Percentiles rank a stretch among this genome's conserved stretches.
These are phyloP conservation scores for Mortierella sp. DNA, from an alignment of 371 early-diverging fungal genomes.

Conservation along the genomic window DNA sequence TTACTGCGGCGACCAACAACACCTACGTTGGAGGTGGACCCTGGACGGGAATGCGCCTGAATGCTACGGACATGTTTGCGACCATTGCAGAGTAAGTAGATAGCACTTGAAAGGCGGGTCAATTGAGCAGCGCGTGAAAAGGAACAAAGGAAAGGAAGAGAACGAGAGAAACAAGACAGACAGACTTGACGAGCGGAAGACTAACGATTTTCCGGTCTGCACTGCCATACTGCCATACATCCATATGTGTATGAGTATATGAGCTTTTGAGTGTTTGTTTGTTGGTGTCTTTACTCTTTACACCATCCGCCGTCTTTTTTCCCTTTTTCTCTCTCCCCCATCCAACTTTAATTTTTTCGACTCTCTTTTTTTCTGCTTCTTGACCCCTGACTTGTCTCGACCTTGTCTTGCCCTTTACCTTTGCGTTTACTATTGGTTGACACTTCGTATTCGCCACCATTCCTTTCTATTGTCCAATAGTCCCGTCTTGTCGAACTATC, in stretches of 20 bases:
- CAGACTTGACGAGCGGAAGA: neutral
- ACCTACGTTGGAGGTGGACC: conserved; percentile 18
- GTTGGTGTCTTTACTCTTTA: neutral
- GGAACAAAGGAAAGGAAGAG: neutral
- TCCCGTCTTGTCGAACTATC: conserved; percentile 22
- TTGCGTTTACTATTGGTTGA: neutral
- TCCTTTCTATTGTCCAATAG: conserved; percentile 6
- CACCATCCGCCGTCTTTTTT: neutral
- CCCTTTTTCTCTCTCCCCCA: neutral
- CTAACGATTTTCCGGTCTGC: neutral
- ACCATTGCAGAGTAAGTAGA: conserved; percentile 33
- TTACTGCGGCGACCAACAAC: conserved; percentile 25
- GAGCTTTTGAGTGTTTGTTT: neutral
- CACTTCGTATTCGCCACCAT: neutral
- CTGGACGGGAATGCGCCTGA: conserved; percentile 43
- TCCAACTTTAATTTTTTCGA: conserved; percentile 16
- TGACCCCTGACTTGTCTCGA: neutral
- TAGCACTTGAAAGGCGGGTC: neutral
- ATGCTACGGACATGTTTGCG: conserved; percentile 11
- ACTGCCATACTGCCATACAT: too few species aligned
- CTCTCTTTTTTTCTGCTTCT: conserved; percentile 2
- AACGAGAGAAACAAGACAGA: too few species aligned
- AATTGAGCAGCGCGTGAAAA: neutral
- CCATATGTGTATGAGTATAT: neutral
- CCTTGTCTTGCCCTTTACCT: neutral